Evolutionary conservation across 2,329 filamentous ascomycete species (phyloP), one percentile per base, ranked within the genome.

Genomic region (Fusarium illudens): DNA sequence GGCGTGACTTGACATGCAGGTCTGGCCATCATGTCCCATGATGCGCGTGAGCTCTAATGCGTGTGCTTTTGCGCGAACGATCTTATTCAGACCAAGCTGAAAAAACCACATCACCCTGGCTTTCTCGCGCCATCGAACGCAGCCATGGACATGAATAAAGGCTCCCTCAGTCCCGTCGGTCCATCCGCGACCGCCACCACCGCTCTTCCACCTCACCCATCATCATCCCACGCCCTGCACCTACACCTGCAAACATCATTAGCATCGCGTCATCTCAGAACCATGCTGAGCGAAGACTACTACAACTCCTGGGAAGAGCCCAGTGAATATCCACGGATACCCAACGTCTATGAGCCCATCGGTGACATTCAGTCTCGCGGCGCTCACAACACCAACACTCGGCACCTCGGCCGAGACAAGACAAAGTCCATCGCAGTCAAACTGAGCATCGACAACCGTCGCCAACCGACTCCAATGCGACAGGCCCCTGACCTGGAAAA

Each of bases 301-400:
- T 64, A 56, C 46, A 67, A 57, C 46, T 57, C 63, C 6, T 70
- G 67, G 67, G 67, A 64, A 13, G 58, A 64, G 36, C 63, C 67
- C 36, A 70, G 60, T 48, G 46, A 70, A 48, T 68, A 67, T 30
- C 68, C 64, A 12, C 57, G 67, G 48, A 67, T 71, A 55, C 62
- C 67, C 36, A 64, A 73, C 25, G 71, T 71, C 15, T 70, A 73
- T 55, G 71, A 73, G 30, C 68, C 68, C 10, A 64, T 73, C 29
- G 50, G 58, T 9, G 34, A 51, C 32, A 17, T 49, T 4, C 61
- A 61, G 39, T 20, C 59, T 57, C 19, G 12, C 17, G 27, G 37
- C 30, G 25, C 55, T 58, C 60, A 59, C 54, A 60, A 53, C 20
- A 51, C 61, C 30, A 57, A 49, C 33, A 42, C 56, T 27, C 27